phyloP scores from a whole-genome alignment of 1,284 basidiomycete species.

The Pseudozyma sp. region DNA sequence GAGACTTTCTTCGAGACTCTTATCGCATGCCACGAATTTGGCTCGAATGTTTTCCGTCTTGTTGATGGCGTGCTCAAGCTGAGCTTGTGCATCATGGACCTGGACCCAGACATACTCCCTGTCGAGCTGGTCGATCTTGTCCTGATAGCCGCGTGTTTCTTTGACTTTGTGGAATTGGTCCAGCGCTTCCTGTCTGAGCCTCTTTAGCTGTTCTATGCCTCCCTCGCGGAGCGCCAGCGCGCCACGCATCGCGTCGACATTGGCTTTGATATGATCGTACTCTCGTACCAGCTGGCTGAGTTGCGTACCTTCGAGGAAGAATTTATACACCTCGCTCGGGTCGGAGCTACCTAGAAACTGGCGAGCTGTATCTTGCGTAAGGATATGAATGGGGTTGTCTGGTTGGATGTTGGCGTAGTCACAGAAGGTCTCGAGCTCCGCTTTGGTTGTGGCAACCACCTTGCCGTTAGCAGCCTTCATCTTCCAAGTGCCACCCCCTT shows the following conservation, averaged over 20 bases:
- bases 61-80: slow-evolving; percentile 41
- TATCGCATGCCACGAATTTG: slow-evolving; percentile 42
- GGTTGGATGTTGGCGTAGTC: slow-evolving; percentile 97
- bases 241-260: slow-evolving; percentile 56
- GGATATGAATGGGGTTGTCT: slow-evolving; percentile 94
- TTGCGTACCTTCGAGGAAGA: slow-evolving; percentile 94
- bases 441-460: slow-evolving; percentile 81
- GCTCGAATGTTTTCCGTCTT: slow-evolving; percentile 41
- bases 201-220: slow-evolving; percentile 79
- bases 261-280: slow-evolving; percentile 73
- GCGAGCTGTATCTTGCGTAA: slow-evolving; percentile 74
- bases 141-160: slow-evolving; percentile 79
- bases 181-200: slow-evolving; percentile 75
- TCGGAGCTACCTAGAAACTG: slow-evolving; percentile 88
- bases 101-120: slow-evolving; percentile 90
- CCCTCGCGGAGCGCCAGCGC: slow-evolving; percentile 71
- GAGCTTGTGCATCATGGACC: slow-evolving; percentile 77
- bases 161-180: slow-evolving; percentile 78
- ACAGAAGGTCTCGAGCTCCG: slow-evolving; percentile 87
- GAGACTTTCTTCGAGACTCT: slow-evolving; percentile 29
- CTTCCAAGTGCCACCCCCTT: slow-evolving; percentile 82
- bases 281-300: slow-evolving; percentile 87
- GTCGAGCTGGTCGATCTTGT: slow-evolving; percentile 78
- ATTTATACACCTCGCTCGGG: slow-evolving; percentile 85
- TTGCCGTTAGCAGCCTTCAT: slow-evolving; percentile 79